phyloP scores from a whole-genome alignment of 208 protist genomes.

The Trypanosoma platydactyli region DNA sequence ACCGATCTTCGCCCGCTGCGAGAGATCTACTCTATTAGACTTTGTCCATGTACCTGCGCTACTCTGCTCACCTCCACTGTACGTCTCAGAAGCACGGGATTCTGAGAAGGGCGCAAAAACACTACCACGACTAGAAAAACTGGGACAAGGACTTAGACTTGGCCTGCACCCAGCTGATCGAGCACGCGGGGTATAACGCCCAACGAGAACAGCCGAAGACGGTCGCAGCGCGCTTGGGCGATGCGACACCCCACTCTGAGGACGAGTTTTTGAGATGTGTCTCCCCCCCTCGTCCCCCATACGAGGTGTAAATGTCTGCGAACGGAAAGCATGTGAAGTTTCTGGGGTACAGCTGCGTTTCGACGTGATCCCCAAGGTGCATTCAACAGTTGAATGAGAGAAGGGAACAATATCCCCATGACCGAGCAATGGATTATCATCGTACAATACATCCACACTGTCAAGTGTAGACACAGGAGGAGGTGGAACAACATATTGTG shows the following conservation, averaged over 20 bases:
- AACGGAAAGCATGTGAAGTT: background rate
- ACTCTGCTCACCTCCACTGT: background rate
- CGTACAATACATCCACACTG: background rate
- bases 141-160: slow-evolving; percentile 13
- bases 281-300: background rate
- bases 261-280: background rate
- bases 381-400: slow-evolving; percentile 12
- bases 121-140: slow-evolving; percentile 13
- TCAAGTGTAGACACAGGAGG: slow-evolving; percentile 28
- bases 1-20: slow-evolving; percentile 66
- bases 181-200: slow-evolving; percentile 4
- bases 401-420: background rate
- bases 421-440: background rate
- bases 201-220: slow-evolving; percentile 18
- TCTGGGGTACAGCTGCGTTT: slow-evolving; percentile 19
- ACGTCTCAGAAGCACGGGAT: slow-evolving; percentile 13
- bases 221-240: background rate
- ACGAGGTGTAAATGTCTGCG: slow-evolving; percentile 3
- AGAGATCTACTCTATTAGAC: slow-evolving; percentile 70
- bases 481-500: slow-evolving; percentile 26
- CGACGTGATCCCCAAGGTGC: background rate
- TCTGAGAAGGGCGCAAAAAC: background rate
- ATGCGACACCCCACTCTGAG: slow-evolving; percentile 11
- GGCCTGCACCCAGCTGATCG: slow-evolving; percentile 15
- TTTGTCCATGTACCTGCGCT: slow-evolving; percentile 32